phyloP scores from a whole-genome alignment of 2,329 filamentous ascomycete species.

The Aspergillus luchuensis region DNA sequence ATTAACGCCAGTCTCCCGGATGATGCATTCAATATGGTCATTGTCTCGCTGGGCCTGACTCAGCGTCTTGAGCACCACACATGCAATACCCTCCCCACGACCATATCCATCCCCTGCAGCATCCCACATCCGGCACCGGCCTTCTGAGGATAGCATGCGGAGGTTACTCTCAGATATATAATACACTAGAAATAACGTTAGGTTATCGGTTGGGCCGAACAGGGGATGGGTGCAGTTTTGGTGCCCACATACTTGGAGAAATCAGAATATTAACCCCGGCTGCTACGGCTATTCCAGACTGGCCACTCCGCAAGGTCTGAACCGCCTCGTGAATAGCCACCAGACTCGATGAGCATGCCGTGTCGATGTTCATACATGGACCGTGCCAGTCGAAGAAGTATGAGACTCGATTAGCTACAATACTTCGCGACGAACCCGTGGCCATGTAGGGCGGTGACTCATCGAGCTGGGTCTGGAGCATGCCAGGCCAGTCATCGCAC shows the following conservation, averaged over 20 bases:
- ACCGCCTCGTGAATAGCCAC: conserved; percentile 32
- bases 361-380: conserved; percentile 45
- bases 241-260: conserved; percentile 20
- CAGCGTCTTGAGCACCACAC: conserved; percentile 54
- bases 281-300: conserved; percentile 17
- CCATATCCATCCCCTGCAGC: conserved; percentile 50
- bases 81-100: conserved; percentile 53
- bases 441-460: conserved; percentile 1
- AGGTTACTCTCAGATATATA: background rate
- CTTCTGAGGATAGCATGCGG: conserved; percentile 32
- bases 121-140: conserved; percentile 51
- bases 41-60: conserved; percentile 48
- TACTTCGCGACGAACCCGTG: conserved; percentile 31
- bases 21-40: conserved; percentile 43
- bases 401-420: conserved; percentile 37
- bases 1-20: conserved; percentile 32
- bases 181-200: background rate
- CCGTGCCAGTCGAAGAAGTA: conserved; percentile 30
- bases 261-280: conserved; percentile 16
- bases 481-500: conserved; percentile 12
- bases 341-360: conserved; percentile 45
- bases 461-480: background rate
- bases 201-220: too few relatives aligned
- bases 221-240: background rate
- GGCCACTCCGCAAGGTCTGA: conserved; percentile 26